These are phyloP conservation scores for Diaporthe nobilis DNA, from an alignment of 2,329 filamentous ascomycete genomes.

Conservation along the genomic window DNA sequence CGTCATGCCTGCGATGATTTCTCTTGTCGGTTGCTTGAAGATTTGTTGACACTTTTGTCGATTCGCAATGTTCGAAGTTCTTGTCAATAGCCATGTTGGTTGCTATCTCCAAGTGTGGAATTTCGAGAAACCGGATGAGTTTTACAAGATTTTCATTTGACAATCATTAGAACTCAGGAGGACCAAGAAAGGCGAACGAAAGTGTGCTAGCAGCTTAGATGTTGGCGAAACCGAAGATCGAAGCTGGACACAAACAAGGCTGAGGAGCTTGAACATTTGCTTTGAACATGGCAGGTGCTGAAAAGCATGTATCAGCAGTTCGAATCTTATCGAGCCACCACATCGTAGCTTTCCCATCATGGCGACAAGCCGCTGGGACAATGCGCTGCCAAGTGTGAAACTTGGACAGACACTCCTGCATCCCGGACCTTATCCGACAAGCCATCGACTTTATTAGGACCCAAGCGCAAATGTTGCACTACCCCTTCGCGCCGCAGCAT, in stretches of 20 bases:
- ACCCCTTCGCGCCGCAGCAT: not conserved
- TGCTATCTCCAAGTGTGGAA: not conserved
- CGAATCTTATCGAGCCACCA: not conserved
- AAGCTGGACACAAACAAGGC: not conserved
- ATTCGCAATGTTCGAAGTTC: not conserved
- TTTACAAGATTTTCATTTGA: not conserved
- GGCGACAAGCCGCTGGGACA: not conserved
- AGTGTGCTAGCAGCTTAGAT: too few species aligned
- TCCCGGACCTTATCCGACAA: not conserved
- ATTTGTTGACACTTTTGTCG: not conserved
- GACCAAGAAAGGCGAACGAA: not conserved
- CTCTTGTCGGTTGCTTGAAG: not conserved
- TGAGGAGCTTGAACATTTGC: not conserved
- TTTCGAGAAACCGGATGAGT: too few species aligned
- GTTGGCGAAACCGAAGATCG: not conserved
- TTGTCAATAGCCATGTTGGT: not conserved
- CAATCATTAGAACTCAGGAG: not conserved
- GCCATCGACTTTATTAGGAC: not conserved
- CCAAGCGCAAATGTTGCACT: not conserved
- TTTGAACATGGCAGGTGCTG: not conserved
- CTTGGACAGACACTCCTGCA: not conserved
- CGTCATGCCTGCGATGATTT: not conserved
- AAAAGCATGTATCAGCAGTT: not conserved
- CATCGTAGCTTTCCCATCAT: accelerated
- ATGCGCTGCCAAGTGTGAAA: not conserved